These are phyloP conservation scores for Melocanna baccifera DNA, from an alignment of 176 grass and related monocot genomes.

Conservation along the genomic window DNA sequence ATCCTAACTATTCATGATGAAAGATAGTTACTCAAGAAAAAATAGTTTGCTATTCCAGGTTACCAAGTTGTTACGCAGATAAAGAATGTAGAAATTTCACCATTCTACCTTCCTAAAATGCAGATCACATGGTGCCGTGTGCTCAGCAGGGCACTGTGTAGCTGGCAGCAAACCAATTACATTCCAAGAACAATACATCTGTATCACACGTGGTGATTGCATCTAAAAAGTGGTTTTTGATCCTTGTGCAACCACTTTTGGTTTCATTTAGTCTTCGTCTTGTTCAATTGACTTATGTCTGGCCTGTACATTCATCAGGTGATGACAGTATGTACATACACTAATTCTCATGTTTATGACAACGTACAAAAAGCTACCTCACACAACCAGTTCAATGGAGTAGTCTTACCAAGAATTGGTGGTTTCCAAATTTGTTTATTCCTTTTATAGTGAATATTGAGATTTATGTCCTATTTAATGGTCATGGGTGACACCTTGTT, in stretches of 20 bases:
- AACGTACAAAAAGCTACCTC: not conserved
- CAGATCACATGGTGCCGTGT: not conserved
- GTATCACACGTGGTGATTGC: not conserved
- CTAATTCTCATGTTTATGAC: not conserved
- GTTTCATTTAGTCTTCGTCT: not conserved
- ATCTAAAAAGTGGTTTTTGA: not conserved
- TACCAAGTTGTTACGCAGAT: not conserved
- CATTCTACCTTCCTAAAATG: constrained; percentile 18
- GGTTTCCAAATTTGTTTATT: not conserved
- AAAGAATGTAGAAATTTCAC: not conserved
- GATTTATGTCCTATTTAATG: not conserved
- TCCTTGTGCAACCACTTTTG: not conserved
- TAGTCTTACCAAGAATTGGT: constrained; percentile 4
- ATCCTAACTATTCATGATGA: not conserved
- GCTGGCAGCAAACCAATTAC: not conserved
- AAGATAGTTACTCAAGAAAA: not conserved
- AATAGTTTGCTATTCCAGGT: not conserved
- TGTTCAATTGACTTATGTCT: not conserved
- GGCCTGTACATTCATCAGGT: not conserved
- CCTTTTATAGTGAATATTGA: not conserved
- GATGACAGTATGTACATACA: not conserved
- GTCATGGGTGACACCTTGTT: not conserved
- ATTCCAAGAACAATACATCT: not conserved
- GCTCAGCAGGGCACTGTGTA: not conserved
- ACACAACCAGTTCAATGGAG: not conserved